Base-by-base conservation (phyloP, 768 basidiomycete species). In the Boletus bicolor region DNA sequence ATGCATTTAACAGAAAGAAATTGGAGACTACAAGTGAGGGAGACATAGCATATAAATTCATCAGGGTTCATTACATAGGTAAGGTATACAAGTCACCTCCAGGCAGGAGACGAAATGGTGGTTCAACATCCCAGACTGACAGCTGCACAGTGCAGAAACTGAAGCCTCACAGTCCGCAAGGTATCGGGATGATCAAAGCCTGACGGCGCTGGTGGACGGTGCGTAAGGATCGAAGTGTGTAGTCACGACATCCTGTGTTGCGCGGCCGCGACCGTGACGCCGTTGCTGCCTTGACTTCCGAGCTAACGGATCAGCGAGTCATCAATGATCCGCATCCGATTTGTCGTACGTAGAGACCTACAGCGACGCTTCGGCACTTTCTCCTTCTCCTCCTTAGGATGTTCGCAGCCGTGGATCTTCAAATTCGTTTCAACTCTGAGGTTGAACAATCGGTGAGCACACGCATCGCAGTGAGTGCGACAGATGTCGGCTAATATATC, bases 141-240 rank as follows among this genome's bases (percentile, higher is more conserved):
- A 32, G 32, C 10, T 32, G 32, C 39, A 15, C 7, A 11, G 8
- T 35, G 17, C 34, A 17, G 34, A 34, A 53, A 15, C 43, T 14
- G 21, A 37, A 28, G 14, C 6, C 21, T 24, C 24, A 34, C 14
- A 41, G 14, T 6, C 14, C 30, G 10, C 28, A 36, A 36, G 14
- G 28, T 19, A 5, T 21, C n/a, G 0, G 17, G 19, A 21, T 24
- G 17, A 28, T 54, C 48, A 62, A 17, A 59, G 49, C 51, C n/a
- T 45, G 35, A 56, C 24, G 4, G 61, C 44, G 44, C 61, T 53
- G 9, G 55, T 61, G 11, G 55, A 62, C 4, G 59, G 55, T 15
- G 60, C 55, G 19, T 24, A 50, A 19, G 60, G 61, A 50, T 54
- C 55, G 38, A 42, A 34, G 12, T 21, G 10, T 35, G 36, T n/a